Conservation (phyloP, 2,329 filamentous ascomycete species). For the Hymenoscyphus linearis region DNA sequence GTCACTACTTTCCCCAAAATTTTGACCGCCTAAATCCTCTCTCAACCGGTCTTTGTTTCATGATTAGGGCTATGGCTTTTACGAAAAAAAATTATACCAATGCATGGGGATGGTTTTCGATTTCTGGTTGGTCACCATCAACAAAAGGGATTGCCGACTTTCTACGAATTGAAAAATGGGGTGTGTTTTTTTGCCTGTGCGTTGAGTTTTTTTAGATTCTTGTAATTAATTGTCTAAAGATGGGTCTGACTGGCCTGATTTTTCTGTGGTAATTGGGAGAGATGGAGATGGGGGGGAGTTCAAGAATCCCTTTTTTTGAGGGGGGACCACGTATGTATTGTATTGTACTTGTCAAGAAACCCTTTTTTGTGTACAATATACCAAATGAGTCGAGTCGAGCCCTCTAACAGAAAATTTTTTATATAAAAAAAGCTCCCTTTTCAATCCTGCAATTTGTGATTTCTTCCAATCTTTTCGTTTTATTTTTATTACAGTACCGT, state of each 20-base stretch:
- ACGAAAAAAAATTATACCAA: slow-evolving; percentile 19
- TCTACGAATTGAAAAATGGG: neutral
- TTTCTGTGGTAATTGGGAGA: slow-evolving; percentile 6
- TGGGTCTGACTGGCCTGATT: slow-evolving; percentile 1
- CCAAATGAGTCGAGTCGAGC: slow-evolving; percentile 9
- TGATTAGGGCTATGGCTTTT: slow-evolving; percentile 27
- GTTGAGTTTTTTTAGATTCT: slow-evolving; percentile 12
- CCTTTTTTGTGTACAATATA: slow-evolving; percentile 7
- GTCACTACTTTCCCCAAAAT: slow-evolving; percentile 17
- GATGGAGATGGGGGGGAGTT: no score
- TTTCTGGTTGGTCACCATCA: slow-evolving; percentile 6
- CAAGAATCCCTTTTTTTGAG: neutral
- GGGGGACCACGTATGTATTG: slow-evolving; percentile 3
- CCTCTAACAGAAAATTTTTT: slow-evolving; percentile 4
- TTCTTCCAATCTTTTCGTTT: neutral
- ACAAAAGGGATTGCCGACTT: slow-evolving; percentile 3
- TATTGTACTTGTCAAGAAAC: no score
- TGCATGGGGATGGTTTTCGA: neutral
- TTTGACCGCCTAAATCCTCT: slow-evolving; percentile 19
- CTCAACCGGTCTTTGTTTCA: slow-evolving; percentile 19
- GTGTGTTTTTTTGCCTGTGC: no score
- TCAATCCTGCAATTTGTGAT: neutral
- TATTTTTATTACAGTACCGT: no score
- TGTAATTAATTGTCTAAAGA: slow-evolving; percentile 10
- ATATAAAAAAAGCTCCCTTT: neutral